Evolutionary conservation across 169 alveolate species (phyloP), one percentile per base, ranked within the genome.

Genomic region (Plasmodium yoelii): DNA sequence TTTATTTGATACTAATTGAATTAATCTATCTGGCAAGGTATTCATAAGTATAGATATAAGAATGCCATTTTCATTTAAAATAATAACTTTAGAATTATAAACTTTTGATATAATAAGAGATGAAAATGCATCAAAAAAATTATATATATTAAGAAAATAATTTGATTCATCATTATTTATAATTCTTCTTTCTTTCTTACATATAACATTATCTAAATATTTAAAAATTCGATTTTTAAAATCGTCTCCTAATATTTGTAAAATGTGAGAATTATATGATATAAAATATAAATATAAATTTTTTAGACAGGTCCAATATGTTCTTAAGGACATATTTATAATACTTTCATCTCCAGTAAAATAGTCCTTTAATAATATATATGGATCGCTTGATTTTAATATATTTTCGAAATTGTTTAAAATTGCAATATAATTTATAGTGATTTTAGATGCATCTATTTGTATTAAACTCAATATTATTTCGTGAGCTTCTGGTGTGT

Each of bases 1-100:
- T 26, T 82, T 82, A 19, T 80, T 82, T n/a, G 90, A 67, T 19
- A 82, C 84, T 9, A 82, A 49, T 61, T 82, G 90, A 55, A 82
- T 82, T 5, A 42, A 12, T 13, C 57, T 65, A 53, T 82, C 82
- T 12, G 82, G 84, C 13, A 67, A 44, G 5, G 90, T 67, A 56
- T 82, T 67, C 3, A 67, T 67, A 12, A 18, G 73, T 15, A 82
- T 67, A 57, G 90, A 82, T 67, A 61, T 82, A 18, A 82, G 71
- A 28, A 82, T 67, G 2, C 90, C 90, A 53, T 82, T 82, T 82
- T 82, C 90, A 49, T 82, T 82, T 67, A 82, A 82, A 53, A 82
- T 82, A 28, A 47, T 24, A 34, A 82, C 72, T 56, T 65, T 82
- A 13, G 82, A 19, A 28, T 82, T 82, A 71, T 82, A 59, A 7